Evolutionary conservation across 768 basidiomycete genomes (phyloP).

Genomic region (Suillus subluteus): DNA sequence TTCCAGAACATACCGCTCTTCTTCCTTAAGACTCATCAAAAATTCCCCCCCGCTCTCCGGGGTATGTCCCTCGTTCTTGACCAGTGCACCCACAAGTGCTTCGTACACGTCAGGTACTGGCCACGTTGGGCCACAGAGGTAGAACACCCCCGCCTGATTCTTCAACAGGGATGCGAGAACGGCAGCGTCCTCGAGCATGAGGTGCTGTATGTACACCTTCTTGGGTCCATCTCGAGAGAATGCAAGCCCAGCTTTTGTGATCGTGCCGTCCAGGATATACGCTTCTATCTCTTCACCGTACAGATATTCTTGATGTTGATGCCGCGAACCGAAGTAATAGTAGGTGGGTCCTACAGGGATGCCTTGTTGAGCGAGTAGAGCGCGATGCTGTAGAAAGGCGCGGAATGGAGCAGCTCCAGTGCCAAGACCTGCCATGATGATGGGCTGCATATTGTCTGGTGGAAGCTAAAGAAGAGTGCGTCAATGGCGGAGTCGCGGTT

Average conservation of each 20-base stretch:
- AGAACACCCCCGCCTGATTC: slow-evolving; percentile 81
- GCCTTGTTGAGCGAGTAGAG: slow-evolving; percentile 75
- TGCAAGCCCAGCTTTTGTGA: slow-evolving; percentile 90
- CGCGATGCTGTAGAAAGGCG: slow-evolving; percentile 96
- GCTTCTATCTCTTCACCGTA: slow-evolving; percentile 98
- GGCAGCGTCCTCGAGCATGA: slow-evolving; percentile 91
- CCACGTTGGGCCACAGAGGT: slow-evolving; percentile 98
- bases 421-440: slow-evolving; percentile 98
- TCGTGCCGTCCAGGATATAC: slow-evolving; percentile 81
- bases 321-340: slow-evolving; percentile 98
- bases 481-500: neutral
- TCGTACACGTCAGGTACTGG: slow-evolving; percentile 99
- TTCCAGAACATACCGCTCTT: slow-evolving; percentile 97
- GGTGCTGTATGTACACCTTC: slow-evolving; percentile 99
- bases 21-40: slow-evolving; percentile 90
- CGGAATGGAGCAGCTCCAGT: slow-evolving; percentile 99
- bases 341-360: slow-evolving; percentile 88
- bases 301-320: slow-evolving; percentile 93
- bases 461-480: slow-evolving; percentile 62
- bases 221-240: slow-evolving; percentile 93
- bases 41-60: slow-evolving; percentile 73
- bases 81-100: slow-evolving; percentile 82
- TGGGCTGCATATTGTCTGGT: slow-evolving; percentile 78
- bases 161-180: slow-evolving; percentile 75
- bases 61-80: slow-evolving; percentile 68